Evolutionary conservation across 2,329 filamentous ascomycete genomes (phyloP).

Genomic region (Ophiostoma ips): DNA sequence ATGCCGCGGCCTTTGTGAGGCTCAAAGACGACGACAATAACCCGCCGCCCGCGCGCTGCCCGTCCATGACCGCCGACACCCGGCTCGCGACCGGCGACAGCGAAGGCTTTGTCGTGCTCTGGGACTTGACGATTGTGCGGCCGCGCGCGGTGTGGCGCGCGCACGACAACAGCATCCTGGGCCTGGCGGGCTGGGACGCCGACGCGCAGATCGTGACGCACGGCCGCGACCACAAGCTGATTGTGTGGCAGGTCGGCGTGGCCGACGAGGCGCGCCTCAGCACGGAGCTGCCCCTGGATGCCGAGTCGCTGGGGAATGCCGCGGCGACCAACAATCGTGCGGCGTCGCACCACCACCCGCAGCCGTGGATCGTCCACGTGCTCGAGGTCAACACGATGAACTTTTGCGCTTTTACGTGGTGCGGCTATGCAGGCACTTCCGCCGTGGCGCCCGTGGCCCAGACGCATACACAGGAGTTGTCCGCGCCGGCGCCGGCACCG

Average conservation of each 20-base stretch:
- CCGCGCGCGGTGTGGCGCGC: conserved; percentile 76
- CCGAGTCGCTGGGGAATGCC: conserved; percentile 9
- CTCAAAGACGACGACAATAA: conserved; percentile 37
- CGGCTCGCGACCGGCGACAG: conserved; percentile 78
- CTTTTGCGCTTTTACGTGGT: conserved; percentile 73
- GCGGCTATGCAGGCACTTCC: conserved; percentile 17
- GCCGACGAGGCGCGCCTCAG: conserved; percentile 51
- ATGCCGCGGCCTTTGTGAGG: background rate
- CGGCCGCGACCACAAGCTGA: conserved; percentile 67
- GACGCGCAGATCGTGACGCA: conserved; percentile 71
- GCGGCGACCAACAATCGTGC: background rate
- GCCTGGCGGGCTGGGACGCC: conserved; percentile 53
- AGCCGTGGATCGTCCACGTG: conserved; percentile 76
- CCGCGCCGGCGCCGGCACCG: too few species aligned
- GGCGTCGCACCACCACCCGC: conserved; percentile 27
- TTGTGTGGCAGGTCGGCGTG: conserved; percentile 63
- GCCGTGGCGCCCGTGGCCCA: background rate
- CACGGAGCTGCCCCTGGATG: conserved; percentile 57
- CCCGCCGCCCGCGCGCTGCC: too few species aligned
- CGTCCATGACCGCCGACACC: conserved; percentile 43
- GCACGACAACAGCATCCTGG: conserved; percentile 65
- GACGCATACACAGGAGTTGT: background rate
- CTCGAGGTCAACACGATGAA: conserved; percentile 87
- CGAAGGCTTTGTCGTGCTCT: conserved; percentile 76
- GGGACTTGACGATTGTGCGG: conserved; percentile 72